Conservation (phyloP, 805 yeast genomes). For the Wilhelminamyces savonicus region DNA sequence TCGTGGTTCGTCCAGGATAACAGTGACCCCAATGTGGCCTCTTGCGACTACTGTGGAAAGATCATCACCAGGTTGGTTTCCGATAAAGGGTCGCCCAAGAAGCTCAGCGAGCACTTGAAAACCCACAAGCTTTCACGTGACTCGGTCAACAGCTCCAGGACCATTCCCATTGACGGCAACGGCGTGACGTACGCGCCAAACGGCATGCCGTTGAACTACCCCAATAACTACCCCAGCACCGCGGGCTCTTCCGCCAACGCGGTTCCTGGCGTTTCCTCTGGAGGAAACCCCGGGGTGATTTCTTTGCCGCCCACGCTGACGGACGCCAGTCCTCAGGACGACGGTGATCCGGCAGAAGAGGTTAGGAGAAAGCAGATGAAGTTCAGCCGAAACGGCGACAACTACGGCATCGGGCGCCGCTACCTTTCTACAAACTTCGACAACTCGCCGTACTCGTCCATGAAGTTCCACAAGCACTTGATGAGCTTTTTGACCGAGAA, state of each 20-base stretch:
- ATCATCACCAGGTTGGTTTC: constrained; percentile 40
- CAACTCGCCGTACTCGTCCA: constrained; percentile 36
- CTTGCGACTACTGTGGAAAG: constrained; percentile 50
- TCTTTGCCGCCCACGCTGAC: too few relatives aligned
- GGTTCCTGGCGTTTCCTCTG: too few relatives aligned
- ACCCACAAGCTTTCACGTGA: constrained; percentile 44
- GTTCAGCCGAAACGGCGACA: background rate
- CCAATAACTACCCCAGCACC: constrained; percentile 1
- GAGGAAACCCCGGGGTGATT: too few relatives aligned
- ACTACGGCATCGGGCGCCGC: constrained; percentile 9
- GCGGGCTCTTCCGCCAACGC: too few relatives aligned
- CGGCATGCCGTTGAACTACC: constrained; percentile 19
- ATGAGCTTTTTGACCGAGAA: constrained; percentile 47
- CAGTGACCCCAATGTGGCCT: constrained; percentile 42
- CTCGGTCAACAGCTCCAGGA: constrained; percentile 34
- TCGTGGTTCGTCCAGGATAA: constrained; percentile 51
- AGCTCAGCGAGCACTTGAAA: constrained; percentile 49
- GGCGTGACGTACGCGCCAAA: constrained; percentile 27
- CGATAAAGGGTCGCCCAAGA: constrained; percentile 57
- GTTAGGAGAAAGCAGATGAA: background rate
- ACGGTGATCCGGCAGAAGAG: too few relatives aligned
- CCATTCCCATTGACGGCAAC: constrained; percentile 31
- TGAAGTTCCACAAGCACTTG: constrained; percentile 45
- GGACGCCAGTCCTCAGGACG: too few relatives aligned
- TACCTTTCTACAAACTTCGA: constrained; percentile 28